A percentile compares a stretch with the other conserved stretches of the same genome.
Conservation (phyloP, 1,284 basidiomycete species). For the Mycena citricolor region DNA sequence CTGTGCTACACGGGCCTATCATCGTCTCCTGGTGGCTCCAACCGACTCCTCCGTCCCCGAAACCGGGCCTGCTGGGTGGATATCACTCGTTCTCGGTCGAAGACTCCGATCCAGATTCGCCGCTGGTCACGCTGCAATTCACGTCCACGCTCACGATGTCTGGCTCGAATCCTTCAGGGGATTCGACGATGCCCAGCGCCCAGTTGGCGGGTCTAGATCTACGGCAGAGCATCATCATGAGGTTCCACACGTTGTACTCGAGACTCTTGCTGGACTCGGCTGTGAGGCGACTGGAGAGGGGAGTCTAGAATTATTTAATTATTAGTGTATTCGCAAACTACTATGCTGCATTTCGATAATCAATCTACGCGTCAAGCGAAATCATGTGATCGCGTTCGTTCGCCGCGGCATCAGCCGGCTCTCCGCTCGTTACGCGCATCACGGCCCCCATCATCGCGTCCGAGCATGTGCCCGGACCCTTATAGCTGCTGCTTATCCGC, state of each 20-base stretch:
- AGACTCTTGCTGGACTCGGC: conserved; percentile 8
- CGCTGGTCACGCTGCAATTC: conserved; percentile 5
- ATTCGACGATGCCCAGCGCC: not conserved
- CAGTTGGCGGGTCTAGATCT: not conserved
- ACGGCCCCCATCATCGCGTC: no score
- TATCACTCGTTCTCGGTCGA: conserved; percentile 15
- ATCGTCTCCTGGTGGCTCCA: conserved; percentile 15
- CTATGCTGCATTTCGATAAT: no score
- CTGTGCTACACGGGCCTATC: conserved; percentile 2
- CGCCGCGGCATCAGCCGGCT: no score
- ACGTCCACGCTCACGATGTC: conserved; percentile 8
- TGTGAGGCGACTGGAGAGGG: not conserved
- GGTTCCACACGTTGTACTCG: conserved; percentile 10
- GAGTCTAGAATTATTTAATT: no score
- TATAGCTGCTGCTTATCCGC: no score
- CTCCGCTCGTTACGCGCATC: no score
- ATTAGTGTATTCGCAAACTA: no score
- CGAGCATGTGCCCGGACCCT: no score
- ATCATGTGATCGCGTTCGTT: no score
- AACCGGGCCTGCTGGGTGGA: conserved; percentile 4
- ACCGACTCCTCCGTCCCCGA: not conserved
- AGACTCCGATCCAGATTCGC: not conserved
- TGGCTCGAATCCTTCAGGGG: no score
- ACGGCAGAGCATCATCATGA: conserved; percentile 4
- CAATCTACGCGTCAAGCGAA: no score